phyloP scores from a whole-genome alignment of 306 rosid genomes.

The Comarum palustre region DNA sequence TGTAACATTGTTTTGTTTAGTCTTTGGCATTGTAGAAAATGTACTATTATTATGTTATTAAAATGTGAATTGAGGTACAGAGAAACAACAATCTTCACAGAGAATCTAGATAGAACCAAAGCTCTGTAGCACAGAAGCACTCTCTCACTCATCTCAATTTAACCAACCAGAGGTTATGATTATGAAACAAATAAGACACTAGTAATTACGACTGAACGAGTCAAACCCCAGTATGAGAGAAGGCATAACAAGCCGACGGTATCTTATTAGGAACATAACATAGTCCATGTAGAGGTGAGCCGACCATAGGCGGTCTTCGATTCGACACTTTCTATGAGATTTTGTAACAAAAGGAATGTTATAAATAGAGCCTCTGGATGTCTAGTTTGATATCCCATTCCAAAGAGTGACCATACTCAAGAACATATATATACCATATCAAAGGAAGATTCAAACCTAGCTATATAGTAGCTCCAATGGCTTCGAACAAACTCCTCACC shows the following conservation, averaged over 20 bases:
- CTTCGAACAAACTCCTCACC: neutral
- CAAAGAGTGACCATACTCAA: neutral
- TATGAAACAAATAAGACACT: neutral
- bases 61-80: neutral
- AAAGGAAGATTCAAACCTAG: neutral
- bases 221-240: neutral
- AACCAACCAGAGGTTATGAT: neutral
- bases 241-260: neutral
- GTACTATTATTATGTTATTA: neutral
- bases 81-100: neutral
- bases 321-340: neutral
- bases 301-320: slow-evolving; percentile 8
- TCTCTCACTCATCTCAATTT: neutral
- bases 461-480: neutral
- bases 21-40: slow-evolving; percentile 22
- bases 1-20: slow-evolving; percentile 27
- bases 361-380: neutral
- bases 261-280: neutral
- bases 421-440: neutral
- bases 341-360: neutral
- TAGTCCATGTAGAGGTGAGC: neutral
- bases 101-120: neutral
- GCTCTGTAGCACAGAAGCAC: neutral
- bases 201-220: neutral
- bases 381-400: neutral